A percentile compares a stretch with the other conserved stretches of the same genome.
phyloP scores from a whole-genome alignment of 2,329 filamentous ascomycete genomes.

The Calonectria naviculata region DNA sequence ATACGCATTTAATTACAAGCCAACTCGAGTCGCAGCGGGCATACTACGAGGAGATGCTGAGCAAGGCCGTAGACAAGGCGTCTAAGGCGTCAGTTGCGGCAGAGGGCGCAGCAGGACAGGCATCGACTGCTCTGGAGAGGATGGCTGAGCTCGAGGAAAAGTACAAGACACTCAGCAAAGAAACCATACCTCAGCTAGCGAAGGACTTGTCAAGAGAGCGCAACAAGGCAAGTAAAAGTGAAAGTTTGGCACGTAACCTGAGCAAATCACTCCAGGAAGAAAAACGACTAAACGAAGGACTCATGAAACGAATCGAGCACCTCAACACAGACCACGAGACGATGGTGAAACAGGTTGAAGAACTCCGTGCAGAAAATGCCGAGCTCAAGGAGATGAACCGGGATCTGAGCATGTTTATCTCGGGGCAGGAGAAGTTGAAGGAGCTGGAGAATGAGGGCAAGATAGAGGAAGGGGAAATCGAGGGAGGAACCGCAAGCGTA shows the following conservation, averaged over 20 bases:
- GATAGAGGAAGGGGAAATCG: conserved; percentile 76
- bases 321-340: conserved; percentile 71
- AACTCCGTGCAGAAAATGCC: conserved; percentile 70
- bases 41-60: conserved; percentile 94
- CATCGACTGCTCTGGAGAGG: conserved; percentile 60
- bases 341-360: conserved; percentile 67
- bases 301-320: conserved; percentile 85
- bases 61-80: conserved; percentile 90
- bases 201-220: conserved; percentile 77
- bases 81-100: conserved; percentile 76
- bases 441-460: conserved; percentile 72
- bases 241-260: conserved; percentile 80
- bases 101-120: conserved; percentile 67
- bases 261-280: conserved; percentile 86
- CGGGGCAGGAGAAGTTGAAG: conserved; percentile 82
- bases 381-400: conserved; percentile 89
- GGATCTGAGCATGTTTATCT: conserved; percentile 89
- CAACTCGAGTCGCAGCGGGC: conserved; percentile 93
- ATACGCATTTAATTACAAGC: conserved; percentile 91
- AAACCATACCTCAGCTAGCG: conserved; percentile 76
- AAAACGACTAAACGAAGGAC: conserved; percentile 82
- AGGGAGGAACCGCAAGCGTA: conserved; percentile 77
- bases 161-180: conserved; percentile 58
- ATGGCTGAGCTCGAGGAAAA: conserved; percentile 62
- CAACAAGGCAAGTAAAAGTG: conserved; percentile 76